phyloP scores from a whole-genome alignment of 1,284 basidiomycete species.

The Grifola frondosa region DNA sequence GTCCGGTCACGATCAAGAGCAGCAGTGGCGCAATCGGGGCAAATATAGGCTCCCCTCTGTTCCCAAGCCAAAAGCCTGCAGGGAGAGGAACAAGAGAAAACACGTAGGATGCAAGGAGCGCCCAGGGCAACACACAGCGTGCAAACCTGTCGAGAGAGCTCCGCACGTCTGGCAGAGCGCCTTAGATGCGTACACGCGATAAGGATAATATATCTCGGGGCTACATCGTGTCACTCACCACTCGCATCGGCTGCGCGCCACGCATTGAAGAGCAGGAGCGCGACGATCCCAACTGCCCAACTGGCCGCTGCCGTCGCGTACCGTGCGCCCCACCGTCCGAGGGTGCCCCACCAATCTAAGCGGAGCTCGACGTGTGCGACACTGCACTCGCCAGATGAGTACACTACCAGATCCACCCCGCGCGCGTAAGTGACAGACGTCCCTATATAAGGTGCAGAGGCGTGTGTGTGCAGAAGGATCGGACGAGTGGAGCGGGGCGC shows the following conservation, averaged over 20 bases:
- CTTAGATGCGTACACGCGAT: too few species aligned
- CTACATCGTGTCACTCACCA: too few species aligned
- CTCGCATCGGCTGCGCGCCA: constrained; percentile 43
- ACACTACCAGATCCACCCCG: constrained; percentile 61
- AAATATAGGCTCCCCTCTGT: constrained; percentile 48
- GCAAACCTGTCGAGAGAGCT: constrained; percentile 48
- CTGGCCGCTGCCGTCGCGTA: constrained; percentile 68
- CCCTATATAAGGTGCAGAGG: constrained; percentile 63
- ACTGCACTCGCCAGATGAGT: constrained; percentile 54
- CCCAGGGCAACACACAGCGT: constrained; percentile 37
- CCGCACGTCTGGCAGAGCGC: constrained; percentile 43
- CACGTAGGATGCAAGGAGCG: constrained; percentile 44
- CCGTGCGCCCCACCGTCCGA: constrained; percentile 70
- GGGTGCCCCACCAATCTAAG: constrained; percentile 67
- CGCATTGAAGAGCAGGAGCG: constrained; percentile 51
- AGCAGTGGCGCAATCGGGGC: constrained; percentile 54
- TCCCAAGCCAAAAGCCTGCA: constrained; percentile 55
- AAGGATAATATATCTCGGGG: too few species aligned
- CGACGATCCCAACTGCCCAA: constrained; percentile 70
- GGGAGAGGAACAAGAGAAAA: constrained; percentile 60
- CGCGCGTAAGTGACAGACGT: too few species aligned
- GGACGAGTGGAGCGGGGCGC: constrained; percentile 30
- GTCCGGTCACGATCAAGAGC: constrained; percentile 54
- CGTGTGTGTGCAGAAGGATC: constrained; percentile 71
- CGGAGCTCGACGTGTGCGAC: constrained; percentile 47